A percentile compares a stretch with the other conserved stretches of the same genome.
These are phyloP conservation scores for Raddia guianensis DNA, from an alignment of 176 grass and related monocot genomes.

Conservation along the genomic window DNA sequence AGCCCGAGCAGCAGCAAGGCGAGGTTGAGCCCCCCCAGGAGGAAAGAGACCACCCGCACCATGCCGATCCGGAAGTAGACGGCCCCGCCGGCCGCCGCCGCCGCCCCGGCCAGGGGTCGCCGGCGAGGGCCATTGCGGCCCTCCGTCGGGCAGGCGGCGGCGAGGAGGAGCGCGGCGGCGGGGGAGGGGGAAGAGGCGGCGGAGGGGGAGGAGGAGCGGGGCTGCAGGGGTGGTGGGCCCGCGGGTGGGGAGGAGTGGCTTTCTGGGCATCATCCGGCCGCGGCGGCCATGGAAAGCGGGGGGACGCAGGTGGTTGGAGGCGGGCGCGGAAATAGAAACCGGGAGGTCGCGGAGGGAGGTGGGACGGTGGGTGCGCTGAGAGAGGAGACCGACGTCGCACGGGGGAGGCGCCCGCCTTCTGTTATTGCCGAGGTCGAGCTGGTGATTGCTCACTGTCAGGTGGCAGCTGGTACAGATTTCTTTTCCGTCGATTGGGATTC, in stretches of 20 bases:
- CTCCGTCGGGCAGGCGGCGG: conserved; percentile 43
- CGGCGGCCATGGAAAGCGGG: conserved; percentile 51
- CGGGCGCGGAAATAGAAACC: conserved; percentile 45
- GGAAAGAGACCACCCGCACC: conserved; percentile 71
- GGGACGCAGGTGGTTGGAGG: conserved; percentile 36
- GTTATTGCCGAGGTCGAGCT: conserved; percentile 8
- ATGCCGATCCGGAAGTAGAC: conserved; percentile 71
- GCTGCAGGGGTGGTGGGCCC: conserved; percentile 42
- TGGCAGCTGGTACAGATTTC: background rate
- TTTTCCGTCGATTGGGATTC: background rate
- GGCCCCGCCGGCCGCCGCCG: background rate
- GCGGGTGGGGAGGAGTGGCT: conserved; percentile 45
- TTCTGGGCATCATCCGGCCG: conserved; percentile 52
- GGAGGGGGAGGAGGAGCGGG: conserved; percentile 43
- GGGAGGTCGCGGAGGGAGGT: background rate
- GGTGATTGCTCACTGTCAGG: conserved; percentile 16
- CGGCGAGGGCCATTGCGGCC: conserved; percentile 43
- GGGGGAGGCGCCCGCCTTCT: background rate
- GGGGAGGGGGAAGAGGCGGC: conserved; percentile 50
- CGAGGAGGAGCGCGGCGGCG: conserved; percentile 46
- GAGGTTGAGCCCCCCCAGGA: conserved; percentile 69
- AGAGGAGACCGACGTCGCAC: background rate
- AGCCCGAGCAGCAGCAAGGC: conserved; percentile 66
- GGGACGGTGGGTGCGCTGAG: background rate
- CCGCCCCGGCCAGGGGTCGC: conserved; percentile 25